Percentiles rank a stretch among this genome's conserved stretches.
Conservation (phyloP, 495 filamentous ascomycete genomes). For the Annulohypoxylon nitens region DNA sequence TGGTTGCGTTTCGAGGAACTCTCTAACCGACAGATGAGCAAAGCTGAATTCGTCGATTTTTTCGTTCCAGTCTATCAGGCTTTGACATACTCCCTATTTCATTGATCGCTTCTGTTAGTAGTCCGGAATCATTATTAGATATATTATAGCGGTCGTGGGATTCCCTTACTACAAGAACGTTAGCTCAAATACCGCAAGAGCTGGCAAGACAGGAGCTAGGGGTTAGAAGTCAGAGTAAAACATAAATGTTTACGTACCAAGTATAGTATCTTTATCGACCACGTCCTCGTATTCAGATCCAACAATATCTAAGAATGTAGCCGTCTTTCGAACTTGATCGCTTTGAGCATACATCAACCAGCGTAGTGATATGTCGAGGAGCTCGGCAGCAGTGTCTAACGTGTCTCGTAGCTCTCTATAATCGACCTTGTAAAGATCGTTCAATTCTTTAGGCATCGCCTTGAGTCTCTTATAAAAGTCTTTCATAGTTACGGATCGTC, state of each 20-base stretch:
- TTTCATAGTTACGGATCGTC: background rate
- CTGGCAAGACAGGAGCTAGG: background rate
- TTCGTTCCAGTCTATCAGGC: slow-evolving; percentile 3
- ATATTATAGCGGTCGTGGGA: background rate
- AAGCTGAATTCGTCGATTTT: background rate
- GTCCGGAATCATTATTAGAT: background rate
- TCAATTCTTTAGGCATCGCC: background rate
- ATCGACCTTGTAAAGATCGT: background rate
- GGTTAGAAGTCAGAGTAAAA: background rate
- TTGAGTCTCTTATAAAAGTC: background rate
- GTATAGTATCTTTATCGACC: background rate
- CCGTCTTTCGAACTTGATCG: background rate
- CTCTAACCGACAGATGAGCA: background rate
- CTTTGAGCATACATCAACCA: background rate
- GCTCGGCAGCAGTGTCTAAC: background rate
- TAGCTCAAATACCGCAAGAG: background rate
- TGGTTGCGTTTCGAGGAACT: background rate
- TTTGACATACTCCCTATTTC: background rate
- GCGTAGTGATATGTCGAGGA: background rate
- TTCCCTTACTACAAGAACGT: background rate
- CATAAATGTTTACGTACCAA: background rate
- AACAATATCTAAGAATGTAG: background rate
- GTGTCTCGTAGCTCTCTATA: background rate
- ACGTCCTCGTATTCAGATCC: background rate
- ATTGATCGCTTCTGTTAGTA: background rate